Evolutionary conservation across 345 rosid species (phyloP).

Genomic region (Eucalyptus guilfoylei): DNA sequence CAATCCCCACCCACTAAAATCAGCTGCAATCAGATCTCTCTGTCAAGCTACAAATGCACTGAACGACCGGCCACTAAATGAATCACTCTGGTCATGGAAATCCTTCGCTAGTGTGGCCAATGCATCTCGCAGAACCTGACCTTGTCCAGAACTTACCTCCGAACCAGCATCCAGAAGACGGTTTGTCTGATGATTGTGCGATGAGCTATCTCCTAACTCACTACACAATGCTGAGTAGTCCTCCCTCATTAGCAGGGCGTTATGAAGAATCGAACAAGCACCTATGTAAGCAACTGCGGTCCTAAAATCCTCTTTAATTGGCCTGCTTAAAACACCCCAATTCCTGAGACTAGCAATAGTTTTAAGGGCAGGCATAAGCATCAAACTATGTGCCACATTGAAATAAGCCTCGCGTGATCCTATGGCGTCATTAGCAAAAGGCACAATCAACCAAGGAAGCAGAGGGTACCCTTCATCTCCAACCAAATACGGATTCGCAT

Average conservation of each 20-base stretch:
- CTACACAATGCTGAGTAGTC: conserved; percentile 42
- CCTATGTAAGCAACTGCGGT: conserved; percentile 39
- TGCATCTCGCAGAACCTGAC: conserved; percentile 18
- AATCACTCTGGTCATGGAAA: not conserved
- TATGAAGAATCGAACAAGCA: conserved; percentile 59
- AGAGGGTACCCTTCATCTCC: conserved; percentile 43
- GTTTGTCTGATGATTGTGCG: not conserved
- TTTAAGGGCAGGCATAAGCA: conserved; percentile 20
- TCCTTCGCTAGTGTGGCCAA: conserved; percentile 23
- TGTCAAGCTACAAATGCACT: not conserved
- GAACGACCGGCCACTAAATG: not conserved
- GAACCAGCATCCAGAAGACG: not conserved
- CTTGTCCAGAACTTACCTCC: conserved; percentile 11
- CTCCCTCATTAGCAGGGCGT: conserved; percentile 48
- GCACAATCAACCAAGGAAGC: conserved; percentile 67
- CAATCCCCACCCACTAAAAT: not conserved
- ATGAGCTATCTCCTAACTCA: conserved; percentile 8
- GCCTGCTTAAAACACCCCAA: conserved; percentile 44
- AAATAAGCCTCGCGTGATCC: conserved; percentile 27
- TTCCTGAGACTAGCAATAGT: conserved; percentile 40
- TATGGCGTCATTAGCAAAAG: conserved; percentile 14
- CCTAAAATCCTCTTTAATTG: conserved; percentile 42
- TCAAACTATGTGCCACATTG: conserved; percentile 16
- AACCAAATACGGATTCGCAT: conserved; percentile 32
- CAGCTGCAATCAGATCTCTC: not conserved